Base-by-base conservation (phyloP, 2,329 filamentous ascomycete genomes). In the Aspergillus aculeatus region DNA sequence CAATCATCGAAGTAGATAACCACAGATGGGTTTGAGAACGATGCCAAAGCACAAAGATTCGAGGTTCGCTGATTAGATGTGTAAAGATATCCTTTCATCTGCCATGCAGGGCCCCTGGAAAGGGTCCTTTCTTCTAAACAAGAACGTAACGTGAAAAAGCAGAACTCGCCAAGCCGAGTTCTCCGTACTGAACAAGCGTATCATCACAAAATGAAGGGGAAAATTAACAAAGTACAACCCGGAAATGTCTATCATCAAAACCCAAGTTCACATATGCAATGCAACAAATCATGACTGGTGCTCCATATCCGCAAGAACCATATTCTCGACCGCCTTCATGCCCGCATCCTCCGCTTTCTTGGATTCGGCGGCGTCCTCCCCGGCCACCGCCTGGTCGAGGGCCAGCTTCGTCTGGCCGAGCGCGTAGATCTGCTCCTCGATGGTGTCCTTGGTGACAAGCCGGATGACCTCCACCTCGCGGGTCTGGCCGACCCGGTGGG, bases 351-450 rank as follows among this genome's bases (percentile, higher is more conserved):
- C 81, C 29, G 74, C 66, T 60, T 78, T 78, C 54, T 81, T 81
- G 2, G 76, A 80, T 26, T 83, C 85, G 16, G 80, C 81, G 1
- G 83, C 63, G 47, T 78, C 79, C 3, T 84, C 85, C 1, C 86
- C 88, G 7, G 85, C 84, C 29, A 91, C 87, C 60, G 87, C 82
- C 62, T 89, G 86, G 72, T 97, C 95, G 26, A 99, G 85, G 69
- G 92, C 91, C 59, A 99, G 83, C 80, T 99, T 99, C 68, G 92
- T 96, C 77, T 94, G 86, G 44, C 95, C 96, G 0, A 97, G 86
- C 50, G 90, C 89, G 76, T 94, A 90, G 55, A 99, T 96, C 61
- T 96, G 88, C 77, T 97, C 93, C 75, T 99, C 95, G 29, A 99
- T 91, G 0, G 94, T 96, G 58, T 84, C 85, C 58, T 83, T 84